These are phyloP conservation scores for Mrakia frigida DNA, from an alignment of 768 basidiomycete species.

Conservation along the genomic window DNA sequence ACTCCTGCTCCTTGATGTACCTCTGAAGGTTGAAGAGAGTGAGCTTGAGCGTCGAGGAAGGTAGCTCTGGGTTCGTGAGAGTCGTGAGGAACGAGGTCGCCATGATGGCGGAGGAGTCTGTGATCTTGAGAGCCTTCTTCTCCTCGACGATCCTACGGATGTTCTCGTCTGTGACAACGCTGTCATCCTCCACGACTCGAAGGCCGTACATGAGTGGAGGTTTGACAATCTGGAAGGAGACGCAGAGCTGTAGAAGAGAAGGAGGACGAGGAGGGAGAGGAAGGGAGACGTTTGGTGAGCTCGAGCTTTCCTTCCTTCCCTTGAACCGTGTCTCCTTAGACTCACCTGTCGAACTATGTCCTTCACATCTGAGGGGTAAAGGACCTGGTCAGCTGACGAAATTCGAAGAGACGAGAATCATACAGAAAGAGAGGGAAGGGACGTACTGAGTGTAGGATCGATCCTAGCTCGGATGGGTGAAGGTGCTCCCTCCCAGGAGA, in stretches of 20 bases:
- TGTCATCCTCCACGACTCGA: slow-evolving; percentile 56
- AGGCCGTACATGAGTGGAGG: slow-evolving; percentile 24
- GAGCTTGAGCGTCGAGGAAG: slow-evolving; percentile 51
- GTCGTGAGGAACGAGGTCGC: not conserved
- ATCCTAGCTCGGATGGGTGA: slow-evolving; percentile 20
- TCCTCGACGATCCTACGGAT: slow-evolving; percentile 71
- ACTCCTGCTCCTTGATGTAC: slow-evolving; percentile 58
- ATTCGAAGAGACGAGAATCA: not conserved
- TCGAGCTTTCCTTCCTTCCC: not conserved
- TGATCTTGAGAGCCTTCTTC: slow-evolving; percentile 75
- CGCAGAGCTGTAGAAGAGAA: slow-evolving; percentile 14
- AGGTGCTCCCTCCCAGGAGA: not conserved
- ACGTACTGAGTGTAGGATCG: slow-evolving; percentile 20
- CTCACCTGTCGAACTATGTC: slow-evolving; percentile 24
- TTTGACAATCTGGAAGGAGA: slow-evolving; percentile 13
- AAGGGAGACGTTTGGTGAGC: not conserved
- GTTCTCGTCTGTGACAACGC: slow-evolving; percentile 82
- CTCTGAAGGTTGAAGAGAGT: slow-evolving; percentile 74
- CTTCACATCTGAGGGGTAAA: not conserved
- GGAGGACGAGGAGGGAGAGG: not conserved
- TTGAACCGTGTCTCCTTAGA: not conserved
- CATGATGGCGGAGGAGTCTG: slow-evolving; percentile 63
- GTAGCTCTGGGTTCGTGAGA: slow-evolving; percentile 7
- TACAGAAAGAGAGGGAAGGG: no score
- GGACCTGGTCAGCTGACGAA: not conserved